Evolutionary conservation across 2,329 filamentous ascomycete genomes (phyloP), one percentile per base, ranked within the genome.

Genomic region (Aspergillus calidoustus): DNA sequence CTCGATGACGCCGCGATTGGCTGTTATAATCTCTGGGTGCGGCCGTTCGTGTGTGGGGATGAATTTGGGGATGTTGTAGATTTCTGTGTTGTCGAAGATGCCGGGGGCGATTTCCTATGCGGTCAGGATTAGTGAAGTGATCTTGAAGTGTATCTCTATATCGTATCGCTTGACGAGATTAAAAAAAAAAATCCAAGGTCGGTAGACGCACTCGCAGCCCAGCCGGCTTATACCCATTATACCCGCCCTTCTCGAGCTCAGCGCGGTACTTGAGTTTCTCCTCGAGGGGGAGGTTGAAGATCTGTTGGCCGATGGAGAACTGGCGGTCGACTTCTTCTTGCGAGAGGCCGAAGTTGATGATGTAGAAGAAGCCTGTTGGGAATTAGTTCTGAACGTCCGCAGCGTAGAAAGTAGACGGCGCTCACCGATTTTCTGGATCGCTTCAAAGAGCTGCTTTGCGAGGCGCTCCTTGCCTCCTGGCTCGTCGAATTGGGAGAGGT

Each of bases 251-350:
- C 49, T 81, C 82, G 7, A 83, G 77, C 50, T 82, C 76, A 9
- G 79, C 78, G n/a, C 80, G 80, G 65, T 83, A 84, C 64, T 83
- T 83, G 34, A 82, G 77, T 69, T 87, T 87, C 67, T 88, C 84
- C 9, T 84, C 81, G 1, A 79, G 75, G 0, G 84, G 77, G 1
- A 88, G 76, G 15, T 81, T 70, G 69, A 87, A 87, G 63, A 88
- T 78, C 44, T 83, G 76, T 62, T 84, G 84, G 4, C 81, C 85
- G 8, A 88, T 81, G 9, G 85, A 83, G 67, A 87, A 88, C 66
- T 88, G 86, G 1, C 78, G 75, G 67, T 88, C 82, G 4, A 88
- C 80, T 71, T 86, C 76, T 47, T 85, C 83, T 68, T 87, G 84
- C 0, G 74, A 76, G 2, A 89, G 76, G 25, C 85, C 85, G 62